Base-by-base conservation (phyloP, 805 yeast genomes). In the Saccharomyces eubayanus region DNA sequence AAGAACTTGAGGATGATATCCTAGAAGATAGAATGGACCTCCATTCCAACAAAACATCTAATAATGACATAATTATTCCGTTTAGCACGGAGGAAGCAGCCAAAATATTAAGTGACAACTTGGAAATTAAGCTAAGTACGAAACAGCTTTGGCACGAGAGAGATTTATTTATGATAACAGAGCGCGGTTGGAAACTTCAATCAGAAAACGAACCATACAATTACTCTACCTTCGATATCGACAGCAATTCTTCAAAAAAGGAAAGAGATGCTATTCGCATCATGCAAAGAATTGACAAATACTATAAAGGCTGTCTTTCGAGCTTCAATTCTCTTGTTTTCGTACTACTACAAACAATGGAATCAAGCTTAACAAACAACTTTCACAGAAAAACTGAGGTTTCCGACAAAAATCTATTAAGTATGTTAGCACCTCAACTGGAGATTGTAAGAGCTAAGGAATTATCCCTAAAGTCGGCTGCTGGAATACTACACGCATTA, bases 11-110 rank as follows among this genome's bases (percentile, higher is more conserved):
- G 1, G 64, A 55, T n/a, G 68, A 64, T 47, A 45, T 48, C 14
- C 48, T 63, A 4, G 56, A 58, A 3, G 55, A 53, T 46, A 61
- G 55, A 52, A 49, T 58, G 14, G 31, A 48, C 40, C 28, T 46
- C 4, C 41, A 47, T 8, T 30, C 31, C 21, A 21, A 40, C 4
- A 47, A 48, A 4, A 31, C 43, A 14, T 51, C 51, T 6, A 52
- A 57, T 11, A 51, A 52, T 31, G 63, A 59, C 24, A 49, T 54
- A 2, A 48, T 48, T 28, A 81, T 83, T 0, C 97, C 97, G 0
- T 77, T 72, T 43, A 89, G 96, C 56, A 82, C 91, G 29, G 74
- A 78, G 48, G 96, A 92, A 65, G 97, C 97, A 0, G 77, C 88
- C 27, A 78, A 79, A 12, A 77, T 92, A 8, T 78, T 89, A 56